These are phyloP conservation scores for Candolleomyces aberdarensis DNA, from an alignment of 768 basidiomycete genomes.

Conservation along the genomic window DNA sequence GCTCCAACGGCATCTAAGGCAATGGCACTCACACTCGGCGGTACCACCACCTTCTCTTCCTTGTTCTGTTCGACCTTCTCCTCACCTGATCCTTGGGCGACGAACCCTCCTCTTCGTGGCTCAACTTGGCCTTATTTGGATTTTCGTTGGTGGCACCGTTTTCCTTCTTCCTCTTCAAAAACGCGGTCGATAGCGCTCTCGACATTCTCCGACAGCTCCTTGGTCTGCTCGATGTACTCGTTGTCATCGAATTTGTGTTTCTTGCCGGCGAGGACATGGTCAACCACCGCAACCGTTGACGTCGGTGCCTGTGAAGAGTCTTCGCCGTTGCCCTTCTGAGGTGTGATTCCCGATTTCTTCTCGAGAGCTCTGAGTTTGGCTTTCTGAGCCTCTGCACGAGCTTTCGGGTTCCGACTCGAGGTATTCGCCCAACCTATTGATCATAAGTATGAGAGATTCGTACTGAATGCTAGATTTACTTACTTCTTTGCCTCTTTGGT, in stretches of 20 bases:
- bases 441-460: not conserved
- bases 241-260: constrained; percentile 92
- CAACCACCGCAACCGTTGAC: constrained; percentile 20
- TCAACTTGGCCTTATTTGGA: constrained; percentile 9
- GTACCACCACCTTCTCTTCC: not conserved
- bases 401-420: constrained; percentile 79
- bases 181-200: constrained; percentile 79
- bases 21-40: not conserved
- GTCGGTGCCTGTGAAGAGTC: constrained; percentile 4
- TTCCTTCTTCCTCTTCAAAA: constrained; percentile 22
- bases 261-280: constrained; percentile 57
- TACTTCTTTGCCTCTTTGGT: constrained; percentile 96
- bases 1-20: not conserved
- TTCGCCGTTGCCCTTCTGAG: constrained; percentile 18
- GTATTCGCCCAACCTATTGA: constrained; percentile 72
- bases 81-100: constrained; percentile 20
- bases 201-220: constrained; percentile 87
- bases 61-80: not conserved
- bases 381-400: constrained; percentile 71
- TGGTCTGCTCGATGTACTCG: constrained; percentile 87
- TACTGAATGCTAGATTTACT: constrained; percentile 21
- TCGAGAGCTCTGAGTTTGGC: constrained; percentile 85
- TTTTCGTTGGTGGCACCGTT: not conserved
- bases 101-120: not conserved
- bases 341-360: constrained; percentile 69